Conservation (phyloP, 345 rosid genomes). For the Pugionium cornutum region DNA sequence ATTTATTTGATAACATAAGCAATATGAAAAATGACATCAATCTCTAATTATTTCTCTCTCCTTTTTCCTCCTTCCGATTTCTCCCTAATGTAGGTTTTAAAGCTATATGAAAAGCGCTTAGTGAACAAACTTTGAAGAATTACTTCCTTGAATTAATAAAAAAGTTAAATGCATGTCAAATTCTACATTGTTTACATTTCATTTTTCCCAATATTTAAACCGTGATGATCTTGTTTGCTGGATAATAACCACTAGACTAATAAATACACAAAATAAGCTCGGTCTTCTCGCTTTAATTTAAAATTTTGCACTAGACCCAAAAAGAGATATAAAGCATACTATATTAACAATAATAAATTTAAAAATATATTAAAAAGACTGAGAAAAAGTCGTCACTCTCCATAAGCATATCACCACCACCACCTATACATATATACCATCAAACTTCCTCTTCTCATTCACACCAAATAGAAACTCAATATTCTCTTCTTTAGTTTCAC, state of each 20-base stretch:
- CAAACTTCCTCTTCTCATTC: slow-evolving; percentile 4
- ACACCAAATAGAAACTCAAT: slow-evolving; percentile 31
- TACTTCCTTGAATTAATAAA: neutral
- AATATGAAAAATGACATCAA: too few species aligned
- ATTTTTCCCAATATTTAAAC: slow-evolving; percentile 3
- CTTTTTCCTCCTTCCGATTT: too few species aligned
- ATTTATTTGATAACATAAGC: too few species aligned
- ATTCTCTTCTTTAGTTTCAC: slow-evolving; percentile 8
- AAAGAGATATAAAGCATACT: slow-evolving; percentile 14
- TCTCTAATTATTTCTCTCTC: too few species aligned
- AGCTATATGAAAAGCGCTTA: neutral
- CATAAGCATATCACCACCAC: slow-evolving; percentile 24
- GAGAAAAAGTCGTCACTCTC: slow-evolving; percentile 32
- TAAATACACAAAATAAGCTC: slow-evolving; percentile 15
- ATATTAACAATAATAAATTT: neutral
- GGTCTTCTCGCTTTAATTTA: neutral
- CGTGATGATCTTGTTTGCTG: slow-evolving; percentile 27
- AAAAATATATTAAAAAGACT: neutral
- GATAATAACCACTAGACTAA: slow-evolving; percentile 8
- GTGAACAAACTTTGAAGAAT: neutral
- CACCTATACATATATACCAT: slow-evolving; percentile 43
- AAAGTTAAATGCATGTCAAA: neutral
- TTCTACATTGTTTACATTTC: neutral
- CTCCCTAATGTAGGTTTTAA: too few species aligned
- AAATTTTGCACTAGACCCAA: slow-evolving; percentile 20